A percentile compares a stretch with the other conserved stretches of the same genome.
phyloP scores from a whole-genome alignment of 1,284 basidiomycete species.

The Tilletia horrida region DNA sequence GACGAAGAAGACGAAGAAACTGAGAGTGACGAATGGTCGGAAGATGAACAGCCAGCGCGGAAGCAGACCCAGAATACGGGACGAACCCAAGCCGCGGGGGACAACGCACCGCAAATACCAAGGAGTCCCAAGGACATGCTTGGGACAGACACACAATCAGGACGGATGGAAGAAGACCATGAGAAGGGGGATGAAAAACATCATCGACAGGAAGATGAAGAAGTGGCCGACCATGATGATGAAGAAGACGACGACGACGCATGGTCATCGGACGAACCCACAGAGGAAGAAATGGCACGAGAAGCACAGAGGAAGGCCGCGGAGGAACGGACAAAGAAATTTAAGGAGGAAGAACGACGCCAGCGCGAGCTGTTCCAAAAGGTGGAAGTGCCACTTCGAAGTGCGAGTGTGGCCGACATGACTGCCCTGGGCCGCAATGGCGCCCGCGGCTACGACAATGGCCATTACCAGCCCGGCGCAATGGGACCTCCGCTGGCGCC shows the following conservation, averaged over 20 bases:
- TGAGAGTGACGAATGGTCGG: conserved; percentile 52
- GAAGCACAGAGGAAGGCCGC: conserved; percentile 44
- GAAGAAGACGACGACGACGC: conserved; percentile 10
- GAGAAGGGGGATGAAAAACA: neutral
- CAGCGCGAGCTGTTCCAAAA: conserved; percentile 74
- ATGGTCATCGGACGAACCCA: conserved; percentile 14
- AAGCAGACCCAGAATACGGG: neutral
- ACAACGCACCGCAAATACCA: conserved; percentile 10
- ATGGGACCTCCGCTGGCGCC: conserved; percentile 14
- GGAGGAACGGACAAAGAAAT: conserved; percentile 50
- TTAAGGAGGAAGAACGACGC: conserved; percentile 65
- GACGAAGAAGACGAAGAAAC: conserved; percentile 41
- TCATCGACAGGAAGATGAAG: neutral
- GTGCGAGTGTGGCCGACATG: conserved; percentile 49
- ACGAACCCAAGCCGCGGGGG: neutral
- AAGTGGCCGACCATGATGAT: neutral
- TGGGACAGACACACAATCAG: neutral
- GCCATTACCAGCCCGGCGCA: neutral
- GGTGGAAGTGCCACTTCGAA: conserved; percentile 60
- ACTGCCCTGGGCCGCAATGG: conserved; percentile 24
- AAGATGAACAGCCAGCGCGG: conserved; percentile 40
- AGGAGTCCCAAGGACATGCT: neutral
- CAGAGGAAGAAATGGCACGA: conserved; percentile 21
- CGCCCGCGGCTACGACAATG: conserved; percentile 19
- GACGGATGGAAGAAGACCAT: neutral